These are phyloP conservation scores for Rutstroemia sp. DNA, from an alignment of 2,329 filamentous ascomycete genomes.

Conservation along the genomic window DNA sequence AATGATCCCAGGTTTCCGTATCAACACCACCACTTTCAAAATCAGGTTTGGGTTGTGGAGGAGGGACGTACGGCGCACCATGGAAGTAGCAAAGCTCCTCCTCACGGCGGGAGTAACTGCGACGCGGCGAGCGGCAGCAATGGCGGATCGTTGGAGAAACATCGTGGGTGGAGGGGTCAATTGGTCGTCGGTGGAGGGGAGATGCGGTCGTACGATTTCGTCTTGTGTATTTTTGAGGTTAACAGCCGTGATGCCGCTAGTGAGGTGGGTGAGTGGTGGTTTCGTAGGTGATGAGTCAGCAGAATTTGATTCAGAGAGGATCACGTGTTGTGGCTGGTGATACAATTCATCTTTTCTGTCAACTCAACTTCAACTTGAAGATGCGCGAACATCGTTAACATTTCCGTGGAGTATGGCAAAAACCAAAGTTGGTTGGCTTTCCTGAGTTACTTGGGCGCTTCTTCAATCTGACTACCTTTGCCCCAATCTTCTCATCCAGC, in stretches of 20 bases:
- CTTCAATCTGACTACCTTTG: too few species aligned
- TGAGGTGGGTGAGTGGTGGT: background rate
- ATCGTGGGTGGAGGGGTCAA: conserved; percentile 34
- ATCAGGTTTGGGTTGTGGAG: conserved; percentile 15
- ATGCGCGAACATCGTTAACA: too few species aligned
- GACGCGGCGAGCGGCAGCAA: conserved; percentile 53
- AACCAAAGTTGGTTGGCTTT: too few species aligned
- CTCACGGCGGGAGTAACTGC: conserved; percentile 45
- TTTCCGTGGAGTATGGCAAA: too few species aligned
- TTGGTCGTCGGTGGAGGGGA: conserved; percentile 7
- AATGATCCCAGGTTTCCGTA: background rate
- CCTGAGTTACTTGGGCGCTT: too few species aligned
- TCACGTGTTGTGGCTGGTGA: too few species aligned
- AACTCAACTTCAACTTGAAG: too few species aligned
- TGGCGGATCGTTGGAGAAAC: conserved; percentile 58
- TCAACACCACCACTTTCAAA: background rate
- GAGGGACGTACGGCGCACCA: conserved; percentile 49
- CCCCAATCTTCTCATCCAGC: too few species aligned
- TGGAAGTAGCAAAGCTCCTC: conserved; percentile 53
- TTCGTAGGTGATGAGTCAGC: background rate
- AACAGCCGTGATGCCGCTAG: conserved; percentile 1
- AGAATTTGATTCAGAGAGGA: background rate
- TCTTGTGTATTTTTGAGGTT: conserved; percentile 7
- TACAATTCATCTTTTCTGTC: too few species aligned
- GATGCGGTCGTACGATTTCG: conserved; percentile 8